phyloP scores from a whole-genome alignment of 257 asterid genomes.

The Knoxia roxburghii region DNA sequence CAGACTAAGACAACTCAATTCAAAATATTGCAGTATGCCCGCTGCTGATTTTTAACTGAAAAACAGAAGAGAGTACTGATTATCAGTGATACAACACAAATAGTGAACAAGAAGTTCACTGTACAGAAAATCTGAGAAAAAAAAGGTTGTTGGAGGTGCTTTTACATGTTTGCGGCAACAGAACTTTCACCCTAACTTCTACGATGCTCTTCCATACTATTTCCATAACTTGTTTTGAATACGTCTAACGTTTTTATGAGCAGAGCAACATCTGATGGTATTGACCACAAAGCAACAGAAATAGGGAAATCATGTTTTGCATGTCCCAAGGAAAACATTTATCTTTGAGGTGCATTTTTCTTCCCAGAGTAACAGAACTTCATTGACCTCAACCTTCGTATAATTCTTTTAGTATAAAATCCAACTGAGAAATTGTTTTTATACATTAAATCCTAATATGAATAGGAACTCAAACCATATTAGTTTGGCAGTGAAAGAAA shows the following conservation, averaged over 20 bases:
- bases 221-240: background rate
- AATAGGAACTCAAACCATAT: too few relatives aligned
- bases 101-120: background rate
- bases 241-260: background rate
- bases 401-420: background rate
- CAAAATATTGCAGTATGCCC: background rate
- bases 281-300: too few relatives aligned
- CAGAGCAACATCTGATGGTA: background rate
- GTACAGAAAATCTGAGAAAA: background rate
- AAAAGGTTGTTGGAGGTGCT: background rate
- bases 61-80: background rate
- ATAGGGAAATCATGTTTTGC: too few relatives aligned
- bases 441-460: background rate
- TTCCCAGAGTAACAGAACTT: background rate
- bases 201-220: background rate
- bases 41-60: background rate
- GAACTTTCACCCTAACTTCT: background rate
- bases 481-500: background rate
- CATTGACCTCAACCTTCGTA: too few relatives aligned
- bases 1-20: background rate
- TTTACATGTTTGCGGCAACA: background rate
- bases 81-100: background rate
- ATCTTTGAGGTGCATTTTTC: background rate
- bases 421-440: background rate
- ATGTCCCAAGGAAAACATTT: background rate